Base-by-base conservation (phyloP, 1,284 basidiomycete genomes). In the Malassezia restricta region DNA sequence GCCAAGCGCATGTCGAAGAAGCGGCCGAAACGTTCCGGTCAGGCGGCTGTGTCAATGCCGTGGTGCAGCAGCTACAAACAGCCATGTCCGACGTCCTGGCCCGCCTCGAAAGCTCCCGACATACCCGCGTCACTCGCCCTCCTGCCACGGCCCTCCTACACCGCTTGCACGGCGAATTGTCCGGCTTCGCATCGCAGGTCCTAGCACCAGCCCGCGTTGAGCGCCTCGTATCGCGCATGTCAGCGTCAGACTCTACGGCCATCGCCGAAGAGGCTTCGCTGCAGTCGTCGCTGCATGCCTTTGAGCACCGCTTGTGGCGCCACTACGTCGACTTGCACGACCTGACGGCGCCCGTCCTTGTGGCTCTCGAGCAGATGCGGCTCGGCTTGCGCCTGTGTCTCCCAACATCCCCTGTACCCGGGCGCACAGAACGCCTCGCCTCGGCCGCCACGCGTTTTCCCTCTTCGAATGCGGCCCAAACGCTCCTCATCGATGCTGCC, bases 141-240 rank as follows among this genome's bases (percentile, higher is more conserved):
- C 69, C 76, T 5, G 79, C 85, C 62, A 73, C 84, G 11, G 67
- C 78, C 3, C 79, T 79, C 3, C 76, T 95, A 6, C 81, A 83
- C 43, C 77, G 81, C 35, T 84, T 89, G 69, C 94, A 90, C 82
- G 77, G 81, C 14, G 91, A 96, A 70, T 78, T 89, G 6, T 49
- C 49, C 24, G 50, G 64, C 7, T 71, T 72, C 45, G 24, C 59
- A 14, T 30, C 47, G 27, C 59, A 71, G 28, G 62, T 71, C 1
- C 40, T 65, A 27, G 54, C 57, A 30, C 24, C 54, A 5, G 38
- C 49, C 33, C 56, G 71, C 28, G 49, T 75, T 17, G 53, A 52
- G 8, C 59, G 67, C 8, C 71, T 79, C 6, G 44, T 73, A 1
- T 43, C 43, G 11, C 52, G 56, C 3, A 41, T 68, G 24, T 27